Base-by-base conservation (phyloP, 306 rosid species). In the Oemleria cerasiformis region DNA sequence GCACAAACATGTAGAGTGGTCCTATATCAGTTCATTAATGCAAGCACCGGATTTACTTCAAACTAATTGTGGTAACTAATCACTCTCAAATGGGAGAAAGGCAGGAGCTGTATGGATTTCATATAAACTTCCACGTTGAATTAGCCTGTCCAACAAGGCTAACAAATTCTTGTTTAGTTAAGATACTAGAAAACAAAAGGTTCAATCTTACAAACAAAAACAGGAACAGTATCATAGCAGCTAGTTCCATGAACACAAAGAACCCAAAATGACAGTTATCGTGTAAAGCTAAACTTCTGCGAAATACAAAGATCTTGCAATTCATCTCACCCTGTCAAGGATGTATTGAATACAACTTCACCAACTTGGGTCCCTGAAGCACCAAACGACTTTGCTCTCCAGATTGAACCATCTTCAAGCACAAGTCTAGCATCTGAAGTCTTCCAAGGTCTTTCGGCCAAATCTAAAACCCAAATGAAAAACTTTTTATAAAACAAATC, bases 291-390 rank as follows among this genome's bases (percentile, higher is more conserved):
- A n/a, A 19, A n/a, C 7, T 39, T 5, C 1, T n/a, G 14, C 0
- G 56, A 53, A 1, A 6, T 20, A 38, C n/a, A 65, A 47, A 61
- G 5, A 30, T 30, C 2, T 17, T 44, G 42, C 11, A 55, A 12
- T 70, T 54, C 15, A 66, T 6, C 89, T 80, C 70, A 94, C 96
- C 99, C 96, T 5, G 97, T 94, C 70, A 94, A 82, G 51, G 99
- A 87, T 47, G 97, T 91, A 63, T 94, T 94, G 70, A 94, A 94
- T 55, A 91, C 99, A 76, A 94, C 97, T 84, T 94, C 99, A 76
- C 96, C 99, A 75, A 94, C 86, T 94, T 91, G 99, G 55, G 99
- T 94, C 74, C 99, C 99, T 0, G 88, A 77, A 73, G 97, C 96
- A 42, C 99, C 97, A 67, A 94, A 91, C 8, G 97, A 91, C 77